Percentiles rank a stretch among this genome's conserved stretches.
Conservation (phyloP, 352 stramenopile genomes). For the Phytopythium cucurbitacearum region DNA sequence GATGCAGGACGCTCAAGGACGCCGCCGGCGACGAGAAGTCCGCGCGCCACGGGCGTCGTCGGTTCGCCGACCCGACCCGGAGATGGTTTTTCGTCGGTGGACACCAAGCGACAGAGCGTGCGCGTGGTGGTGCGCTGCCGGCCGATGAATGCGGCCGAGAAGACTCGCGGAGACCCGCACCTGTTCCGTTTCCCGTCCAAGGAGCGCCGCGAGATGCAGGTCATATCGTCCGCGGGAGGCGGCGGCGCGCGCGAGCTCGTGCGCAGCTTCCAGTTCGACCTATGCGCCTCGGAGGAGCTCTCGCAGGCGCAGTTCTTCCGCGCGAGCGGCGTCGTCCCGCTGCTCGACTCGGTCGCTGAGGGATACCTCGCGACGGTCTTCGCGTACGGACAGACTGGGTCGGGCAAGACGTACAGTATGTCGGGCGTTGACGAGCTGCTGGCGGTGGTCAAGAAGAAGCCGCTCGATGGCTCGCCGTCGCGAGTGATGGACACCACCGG, state of each 20-base stretch:
- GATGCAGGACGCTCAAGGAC: no score
- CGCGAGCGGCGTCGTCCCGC: slow-evolving; percentile 41
- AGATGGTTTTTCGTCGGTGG: neutral
- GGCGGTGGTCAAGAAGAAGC: slow-evolving; percentile 9
- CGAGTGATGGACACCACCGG: slow-evolving; percentile 7
- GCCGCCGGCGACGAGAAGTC: no score
- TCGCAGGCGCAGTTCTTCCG: slow-evolving; percentile 66
- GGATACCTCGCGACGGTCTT: slow-evolving; percentile 71
- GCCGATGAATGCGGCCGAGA: slow-evolving; percentile 53
- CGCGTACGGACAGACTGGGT: slow-evolving; percentile 64
- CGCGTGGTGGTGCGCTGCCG: slow-evolving; percentile 62
- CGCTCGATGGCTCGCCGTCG: neutral
- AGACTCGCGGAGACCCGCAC: slow-evolving; percentile 36
- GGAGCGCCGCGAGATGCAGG: slow-evolving; percentile 42
- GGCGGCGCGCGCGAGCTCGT: slow-evolving; percentile 52
- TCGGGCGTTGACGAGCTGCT: slow-evolving; percentile 69
- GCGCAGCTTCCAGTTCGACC: slow-evolving; percentile 73
- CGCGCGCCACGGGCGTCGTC: no score
- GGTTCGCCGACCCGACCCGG: no score
- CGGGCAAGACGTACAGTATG: slow-evolving; percentile 78
- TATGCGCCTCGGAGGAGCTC: slow-evolving; percentile 59
- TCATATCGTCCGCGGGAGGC: slow-evolving; percentile 35
- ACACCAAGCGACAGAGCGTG: slow-evolving; percentile 22
- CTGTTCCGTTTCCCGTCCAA: slow-evolving; percentile 54
- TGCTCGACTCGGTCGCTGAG: slow-evolving; percentile 65